Conservation (phyloP, 768 basidiomycete species). For the button mushroom (Agaricus bisporus) region DNA sequence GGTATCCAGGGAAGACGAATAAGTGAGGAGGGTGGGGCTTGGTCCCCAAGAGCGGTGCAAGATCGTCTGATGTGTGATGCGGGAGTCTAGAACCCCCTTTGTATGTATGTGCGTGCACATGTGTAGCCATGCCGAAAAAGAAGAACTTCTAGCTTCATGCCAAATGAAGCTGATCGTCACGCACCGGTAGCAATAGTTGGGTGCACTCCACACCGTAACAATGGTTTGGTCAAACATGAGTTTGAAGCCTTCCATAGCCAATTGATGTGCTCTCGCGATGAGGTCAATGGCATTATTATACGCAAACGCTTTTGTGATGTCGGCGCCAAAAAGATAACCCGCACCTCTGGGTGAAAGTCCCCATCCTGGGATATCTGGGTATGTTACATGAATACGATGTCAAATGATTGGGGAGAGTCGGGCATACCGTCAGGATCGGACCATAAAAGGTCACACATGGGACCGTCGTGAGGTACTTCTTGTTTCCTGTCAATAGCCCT, state of each 20-base stretch:
- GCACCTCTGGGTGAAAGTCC: conserved; percentile 97
- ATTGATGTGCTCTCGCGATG: conserved; percentile 95
- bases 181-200: conserved; percentile 96
- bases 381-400: not conserved
- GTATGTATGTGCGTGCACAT: no score
- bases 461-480: conserved; percentile 96
- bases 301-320: conserved; percentile 85
- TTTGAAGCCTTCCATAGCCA: conserved; percentile 97
- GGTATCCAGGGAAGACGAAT: conserved; percentile 2
- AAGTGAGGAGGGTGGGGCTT: conserved; percentile 5
- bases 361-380: conserved; percentile 85
- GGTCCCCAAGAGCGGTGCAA: conserved; percentile 4
- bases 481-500: conserved; percentile 93
- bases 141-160: not conserved
- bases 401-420: not conserved
- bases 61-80: not conserved
- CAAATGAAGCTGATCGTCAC: conserved; percentile 19
- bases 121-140: not conserved
- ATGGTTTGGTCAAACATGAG: conserved; percentile 94
- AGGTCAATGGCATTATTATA: conserved; percentile 91
- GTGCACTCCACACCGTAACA: conserved; percentile 97
- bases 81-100: no score
- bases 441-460: conserved; percentile 99
- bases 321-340: conserved; percentile 90
- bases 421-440: conserved; percentile 92